Percentiles rank a stretch among this genome's conserved stretches.
Evolutionary conservation across 805 yeast genomes (phyloP).

Genomic region (Ogataea zsoltii): DNA sequence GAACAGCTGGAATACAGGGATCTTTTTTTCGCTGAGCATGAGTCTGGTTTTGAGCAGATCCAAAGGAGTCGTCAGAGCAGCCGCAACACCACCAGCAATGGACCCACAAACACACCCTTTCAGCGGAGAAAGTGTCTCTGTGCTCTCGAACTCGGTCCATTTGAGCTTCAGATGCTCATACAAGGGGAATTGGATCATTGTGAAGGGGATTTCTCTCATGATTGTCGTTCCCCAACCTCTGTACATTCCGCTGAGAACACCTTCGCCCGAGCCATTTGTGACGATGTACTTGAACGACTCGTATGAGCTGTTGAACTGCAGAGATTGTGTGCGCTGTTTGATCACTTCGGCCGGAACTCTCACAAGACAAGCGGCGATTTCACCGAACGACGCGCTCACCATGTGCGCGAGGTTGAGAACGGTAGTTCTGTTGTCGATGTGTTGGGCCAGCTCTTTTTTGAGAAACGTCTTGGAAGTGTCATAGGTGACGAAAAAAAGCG

Average conservation of each 20-base stretch:
- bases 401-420: constrained; percentile 63
- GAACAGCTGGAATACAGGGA: constrained; percentile 50
- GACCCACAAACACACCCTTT: constrained; percentile 87
- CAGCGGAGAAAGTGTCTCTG: constrained; percentile 52
- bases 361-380: constrained; percentile 87
- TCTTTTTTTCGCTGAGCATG: constrained; percentile 64
- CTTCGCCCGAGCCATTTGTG: constrained; percentile 72
- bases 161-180: constrained; percentile 76
- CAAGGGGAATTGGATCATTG: constrained; percentile 91
- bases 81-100: constrained; percentile 79
- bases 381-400: constrained; percentile 88
- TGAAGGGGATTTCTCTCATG: constrained; percentile 94
- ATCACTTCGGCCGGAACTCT: constrained; percentile 97
- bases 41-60: constrained; percentile 81
- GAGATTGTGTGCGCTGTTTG: constrained; percentile 90
- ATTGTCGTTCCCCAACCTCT: constrained; percentile 94
- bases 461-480: constrained; percentile 61
- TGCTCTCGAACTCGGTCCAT: constrained; percentile 48
- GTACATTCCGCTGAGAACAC: constrained; percentile 74
- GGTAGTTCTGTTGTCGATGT: constrained; percentile 25
- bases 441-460: constrained; percentile 19
- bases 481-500: constrained; percentile 79
- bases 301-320: constrained; percentile 55
- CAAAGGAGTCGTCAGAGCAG: constrained; percentile 77
- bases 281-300: constrained; percentile 66